A percentile compares a stretch with the other conserved stretches of the same genome.
Evolutionary conservation across 371 early-diverging fungal species (phyloP).

Genomic region (Rhizopus sp.): DNA sequence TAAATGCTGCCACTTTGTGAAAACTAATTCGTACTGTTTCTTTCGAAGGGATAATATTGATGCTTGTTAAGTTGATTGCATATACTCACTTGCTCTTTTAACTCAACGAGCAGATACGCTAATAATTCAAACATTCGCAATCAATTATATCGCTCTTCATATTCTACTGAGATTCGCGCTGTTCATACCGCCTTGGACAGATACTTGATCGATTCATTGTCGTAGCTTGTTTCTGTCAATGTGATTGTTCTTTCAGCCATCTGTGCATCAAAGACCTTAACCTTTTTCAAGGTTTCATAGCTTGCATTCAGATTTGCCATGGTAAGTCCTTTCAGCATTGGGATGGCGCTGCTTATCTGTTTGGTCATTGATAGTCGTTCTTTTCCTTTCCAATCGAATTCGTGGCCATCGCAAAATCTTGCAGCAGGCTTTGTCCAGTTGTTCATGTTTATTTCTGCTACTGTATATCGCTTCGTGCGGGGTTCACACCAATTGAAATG

Average conservation of each 20-base stretch:
- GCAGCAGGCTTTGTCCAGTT: slow-evolving; percentile 7
- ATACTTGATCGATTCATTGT: slow-evolving; percentile 21
- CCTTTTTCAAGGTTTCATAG: slow-evolving; percentile 22
- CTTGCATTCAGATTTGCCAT: slow-evolving; percentile 21
- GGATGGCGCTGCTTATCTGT: slow-evolving; percentile 17
- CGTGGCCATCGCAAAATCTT: slow-evolving; percentile 14
- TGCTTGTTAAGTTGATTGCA: slow-evolving; percentile 20
- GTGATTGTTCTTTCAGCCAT: slow-evolving; percentile 20
- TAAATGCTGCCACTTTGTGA: no score
- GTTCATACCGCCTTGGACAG: slow-evolving; percentile 23
- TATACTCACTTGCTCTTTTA: slow-evolving; percentile 19
- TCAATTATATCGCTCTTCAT: slow-evolving; percentile 22
- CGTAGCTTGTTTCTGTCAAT: slow-evolving; percentile 23
- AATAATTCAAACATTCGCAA: slow-evolving; percentile 20
- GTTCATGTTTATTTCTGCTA: slow-evolving; percentile 9
- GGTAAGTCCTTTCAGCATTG: slow-evolving; percentile 20
- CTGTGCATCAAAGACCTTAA: slow-evolving; percentile 22
- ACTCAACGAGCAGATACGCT: slow-evolving; percentile 22
- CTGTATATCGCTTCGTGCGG: slow-evolving; percentile 9
- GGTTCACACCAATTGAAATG: slow-evolving; percentile 14
- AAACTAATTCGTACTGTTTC: slow-evolving; percentile 22
- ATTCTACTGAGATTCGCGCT: slow-evolving; percentile 19
- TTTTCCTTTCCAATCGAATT: slow-evolving; percentile 11
- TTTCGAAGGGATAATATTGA: slow-evolving; percentile 12
- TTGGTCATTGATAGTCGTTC: slow-evolving; percentile 18